Base-by-base conservation (phyloP, 345 rosid species). In the Hibiscus trionum region DNA sequence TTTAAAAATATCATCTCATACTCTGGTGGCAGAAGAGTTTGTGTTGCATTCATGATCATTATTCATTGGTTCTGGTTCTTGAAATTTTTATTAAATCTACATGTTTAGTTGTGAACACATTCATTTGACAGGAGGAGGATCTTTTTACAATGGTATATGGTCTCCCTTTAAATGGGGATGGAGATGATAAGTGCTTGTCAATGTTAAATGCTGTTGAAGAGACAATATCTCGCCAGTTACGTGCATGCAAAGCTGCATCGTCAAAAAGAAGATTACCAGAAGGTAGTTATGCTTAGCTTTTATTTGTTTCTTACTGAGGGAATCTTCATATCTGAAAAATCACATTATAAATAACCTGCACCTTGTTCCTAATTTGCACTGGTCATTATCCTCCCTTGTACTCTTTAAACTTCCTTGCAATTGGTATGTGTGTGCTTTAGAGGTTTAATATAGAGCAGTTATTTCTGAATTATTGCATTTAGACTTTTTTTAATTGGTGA, bases 121-220 rank as follows among this genome's bases (percentile, higher is more conserved):
- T 72, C 75, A 47, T 60, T 69, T 80, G 66, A 74, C 77, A 92
- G 99, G 99, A 95, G 83, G 99, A 95, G 80, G 99, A 95, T 85
- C 85, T 90, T 74, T 84, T 95, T 73, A 88, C 89, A 3, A 92
- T 90, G 97, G 72, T 93, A 52, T 90, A 90, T 78, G 97, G 99
- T 69, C 96, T 95, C 82, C 90, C 97, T 77, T 79, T 95, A 66
- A 78, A 29, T 75, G 93, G 79, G 72, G 86, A 84, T 59, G 97
- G 88, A 75, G 99, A 95, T 83, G 92, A 84, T 16, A 92, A 86
- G 82, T 91, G 97, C 83, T 81, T 92, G 76, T 82, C 88, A 55
- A 80, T 90, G 78, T 58, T 95, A 78, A 95, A 90, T 84, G 92
- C 97, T 31, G 93, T 90, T 26, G 99, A 95, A 86, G 97, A 95